Percentiles rank a stretch among this genome's conserved stretches.
phyloP scores from a whole-genome alignment of 805 yeast species.

The Teunomyces atbi region DNA sequence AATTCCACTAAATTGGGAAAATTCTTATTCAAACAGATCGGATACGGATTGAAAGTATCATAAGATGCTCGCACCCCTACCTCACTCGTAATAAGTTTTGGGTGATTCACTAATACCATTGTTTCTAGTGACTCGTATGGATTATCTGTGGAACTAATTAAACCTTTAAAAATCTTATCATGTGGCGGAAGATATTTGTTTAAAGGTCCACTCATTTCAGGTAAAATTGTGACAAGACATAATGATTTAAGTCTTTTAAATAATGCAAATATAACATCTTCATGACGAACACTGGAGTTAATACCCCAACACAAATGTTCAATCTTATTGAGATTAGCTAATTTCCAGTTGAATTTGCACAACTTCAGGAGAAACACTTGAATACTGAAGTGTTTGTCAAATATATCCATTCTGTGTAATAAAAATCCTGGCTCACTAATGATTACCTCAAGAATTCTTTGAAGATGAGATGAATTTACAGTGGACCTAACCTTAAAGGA shows the following conservation, averaged over 20 bases:
- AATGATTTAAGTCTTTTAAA: constrained; percentile 23
- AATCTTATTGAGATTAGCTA: constrained; percentile 19
- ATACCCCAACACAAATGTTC: constrained; percentile 25
- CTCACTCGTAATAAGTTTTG: constrained; percentile 16
- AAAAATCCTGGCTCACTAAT: constrained; percentile 21
- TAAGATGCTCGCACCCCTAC: constrained; percentile 9
- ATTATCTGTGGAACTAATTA: background rate
- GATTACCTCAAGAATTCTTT: constrained; percentile 25
- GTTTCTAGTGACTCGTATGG: constrained; percentile 13
- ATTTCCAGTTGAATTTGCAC: constrained; percentile 26
- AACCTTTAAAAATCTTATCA: constrained; percentile 13
- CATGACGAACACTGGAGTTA: constrained; percentile 21
- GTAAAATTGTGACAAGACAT: constrained; percentile 20
- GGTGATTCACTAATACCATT: constrained; percentile 27
- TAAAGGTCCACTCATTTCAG: constrained; percentile 15
- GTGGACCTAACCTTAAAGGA: constrained; percentile 23
- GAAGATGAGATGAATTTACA: constrained; percentile 20
- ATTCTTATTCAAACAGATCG: constrained; percentile 18
- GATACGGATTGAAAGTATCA: constrained; percentile 23
- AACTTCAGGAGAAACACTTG: constrained; percentile 24
- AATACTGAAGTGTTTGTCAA: constrained; percentile 24
- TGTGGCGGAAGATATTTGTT: constrained; percentile 17
- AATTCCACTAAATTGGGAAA: constrained; percentile 26
- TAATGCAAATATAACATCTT: constrained; percentile 18
- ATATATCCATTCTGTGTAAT: constrained; percentile 25